Percentiles rank a stretch among this genome's conserved stretches.
These are phyloP conservation scores for Whalleya microplaca DNA, from an alignment of 2,329 filamentous ascomycete species.

Conservation along the genomic window DNA sequence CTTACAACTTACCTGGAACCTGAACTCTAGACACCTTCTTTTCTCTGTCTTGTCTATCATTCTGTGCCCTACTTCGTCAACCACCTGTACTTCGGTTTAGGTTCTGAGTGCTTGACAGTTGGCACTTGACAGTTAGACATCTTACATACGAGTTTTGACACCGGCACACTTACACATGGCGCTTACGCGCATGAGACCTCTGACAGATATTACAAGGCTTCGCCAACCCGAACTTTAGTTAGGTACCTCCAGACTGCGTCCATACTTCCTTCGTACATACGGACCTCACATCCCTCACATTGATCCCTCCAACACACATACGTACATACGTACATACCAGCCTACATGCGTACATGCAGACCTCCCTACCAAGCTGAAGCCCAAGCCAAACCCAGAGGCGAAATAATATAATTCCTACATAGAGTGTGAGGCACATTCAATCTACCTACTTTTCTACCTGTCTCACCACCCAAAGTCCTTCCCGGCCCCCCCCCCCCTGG, in stretches of 20 bases:
- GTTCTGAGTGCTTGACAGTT: too few relatives aligned
- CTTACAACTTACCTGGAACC: background rate
- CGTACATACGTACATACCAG: background rate
- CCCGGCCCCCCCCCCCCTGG: background rate
- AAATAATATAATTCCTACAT: background rate
- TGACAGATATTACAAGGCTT: constrained; percentile 1
- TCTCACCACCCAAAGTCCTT: background rate
- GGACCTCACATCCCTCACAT: too few relatives aligned
- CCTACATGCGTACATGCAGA: background rate
- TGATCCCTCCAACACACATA: background rate
- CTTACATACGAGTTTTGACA: too few relatives aligned
- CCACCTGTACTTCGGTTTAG: background rate
- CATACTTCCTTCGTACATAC: background rate
- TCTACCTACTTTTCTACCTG: background rate
- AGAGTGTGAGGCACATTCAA: background rate
- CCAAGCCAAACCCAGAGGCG: too few relatives aligned
- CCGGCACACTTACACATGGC: background rate
- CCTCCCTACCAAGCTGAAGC: background rate
- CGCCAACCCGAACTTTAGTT: constrained; percentile 6
- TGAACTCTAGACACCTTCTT: background rate
- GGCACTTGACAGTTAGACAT: too few relatives aligned
- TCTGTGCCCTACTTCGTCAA: constrained; percentile 5
- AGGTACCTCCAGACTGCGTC: too few relatives aligned
- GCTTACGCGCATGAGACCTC: constrained; percentile 22
- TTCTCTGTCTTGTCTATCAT: constrained; percentile 13